Conservation (phyloP, 192 early-diverging fungal genomes). For the Chytriomyces confervae region DNA sequence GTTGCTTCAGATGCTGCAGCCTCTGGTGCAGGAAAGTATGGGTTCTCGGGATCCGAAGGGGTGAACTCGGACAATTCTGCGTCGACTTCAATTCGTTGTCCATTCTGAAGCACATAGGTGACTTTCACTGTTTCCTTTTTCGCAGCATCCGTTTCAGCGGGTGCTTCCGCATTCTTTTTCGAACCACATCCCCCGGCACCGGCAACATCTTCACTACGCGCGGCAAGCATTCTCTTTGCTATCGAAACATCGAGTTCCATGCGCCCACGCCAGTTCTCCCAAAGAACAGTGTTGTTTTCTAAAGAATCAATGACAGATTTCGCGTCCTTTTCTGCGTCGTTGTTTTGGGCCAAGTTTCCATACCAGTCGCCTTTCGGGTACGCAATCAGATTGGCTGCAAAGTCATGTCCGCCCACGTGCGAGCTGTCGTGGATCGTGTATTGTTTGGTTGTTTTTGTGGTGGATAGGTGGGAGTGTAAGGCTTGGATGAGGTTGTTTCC, state of each 20-base stretch:
- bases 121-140: conserved; percentile 39
- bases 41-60: conserved; percentile 20
- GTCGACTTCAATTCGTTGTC: conserved; percentile 49
- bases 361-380: conserved; percentile 66
- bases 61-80: conserved; percentile 47
- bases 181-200: neutral
- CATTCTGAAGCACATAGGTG: conserved; percentile 48
- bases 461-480: neutral
- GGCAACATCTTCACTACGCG: neutral
- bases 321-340: conserved; percentile 37
- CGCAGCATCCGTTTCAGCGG: neutral
- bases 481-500: neutral
- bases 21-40: conserved; percentile 2
- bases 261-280: conserved; percentile 62
- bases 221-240: conserved; percentile 7
- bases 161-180: neutral
- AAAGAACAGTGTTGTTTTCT: conserved; percentile 43
- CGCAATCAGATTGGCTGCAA: conserved; percentile 63
- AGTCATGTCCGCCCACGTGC: conserved; percentile 69
- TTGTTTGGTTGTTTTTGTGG: neutral
- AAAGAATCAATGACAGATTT: conserved; percentile 49
- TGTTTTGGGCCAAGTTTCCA: conserved; percentile 44
- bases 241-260: conserved; percentile 38
- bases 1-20: neutral
- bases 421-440: conserved; percentile 46